phyloP scores from a whole-genome alignment of 2,329 filamentous ascomycete species.

The Talaromyces pinophilus region DNA sequence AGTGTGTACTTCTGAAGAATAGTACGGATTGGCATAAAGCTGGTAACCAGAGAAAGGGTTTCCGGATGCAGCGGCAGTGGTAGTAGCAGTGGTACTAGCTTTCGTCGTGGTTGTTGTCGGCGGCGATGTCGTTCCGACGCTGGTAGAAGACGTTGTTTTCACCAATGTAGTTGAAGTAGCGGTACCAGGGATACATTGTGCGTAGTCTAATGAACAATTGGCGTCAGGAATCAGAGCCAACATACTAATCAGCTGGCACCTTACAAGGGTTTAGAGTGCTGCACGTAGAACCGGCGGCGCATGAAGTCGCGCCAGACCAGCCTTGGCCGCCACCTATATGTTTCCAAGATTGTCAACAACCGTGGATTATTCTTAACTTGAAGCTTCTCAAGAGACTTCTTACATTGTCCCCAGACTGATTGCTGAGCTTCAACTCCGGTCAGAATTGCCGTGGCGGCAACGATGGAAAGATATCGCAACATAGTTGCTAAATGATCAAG shows the following conservation, averaged over 20 bases:
- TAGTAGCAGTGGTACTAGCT: slow-evolving; percentile 25
- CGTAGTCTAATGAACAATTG: slow-evolving; percentile 10
- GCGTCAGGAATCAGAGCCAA: background rate
- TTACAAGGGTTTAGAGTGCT: slow-evolving; percentile 15
- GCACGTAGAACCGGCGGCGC: slow-evolving; percentile 17
- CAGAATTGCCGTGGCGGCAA: slow-evolving; percentile 3
- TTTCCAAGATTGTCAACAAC: background rate
- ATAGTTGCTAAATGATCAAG: background rate
- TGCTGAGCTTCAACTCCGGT: slow-evolving; percentile 17
- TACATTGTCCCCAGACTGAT: slow-evolving; percentile 19
- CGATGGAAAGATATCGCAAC: slow-evolving; percentile 11
- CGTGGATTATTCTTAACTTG: background rate
- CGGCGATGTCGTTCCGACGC: slow-evolving; percentile 6
- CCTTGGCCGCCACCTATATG: slow-evolving; percentile 10
- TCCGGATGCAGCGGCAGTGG: slow-evolving; percentile 39
- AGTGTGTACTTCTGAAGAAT: slow-evolving; percentile 54
- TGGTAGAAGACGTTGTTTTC: slow-evolving; percentile 11
- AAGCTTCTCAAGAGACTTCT: background rate
- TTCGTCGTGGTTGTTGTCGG: slow-evolving; percentile 24
- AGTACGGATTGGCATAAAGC: slow-evolving; percentile 56
- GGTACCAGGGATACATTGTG: slow-evolving; percentile 15
- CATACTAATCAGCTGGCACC: background rate
- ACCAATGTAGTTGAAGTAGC: slow-evolving; percentile 13
- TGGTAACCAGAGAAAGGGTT: slow-evolving; percentile 55
- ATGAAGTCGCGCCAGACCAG: slow-evolving; percentile 8